Base-by-base conservation (phyloP, 2,329 filamentous ascomycete species). In the Chrysoporthe deuterocubensis region DNA sequence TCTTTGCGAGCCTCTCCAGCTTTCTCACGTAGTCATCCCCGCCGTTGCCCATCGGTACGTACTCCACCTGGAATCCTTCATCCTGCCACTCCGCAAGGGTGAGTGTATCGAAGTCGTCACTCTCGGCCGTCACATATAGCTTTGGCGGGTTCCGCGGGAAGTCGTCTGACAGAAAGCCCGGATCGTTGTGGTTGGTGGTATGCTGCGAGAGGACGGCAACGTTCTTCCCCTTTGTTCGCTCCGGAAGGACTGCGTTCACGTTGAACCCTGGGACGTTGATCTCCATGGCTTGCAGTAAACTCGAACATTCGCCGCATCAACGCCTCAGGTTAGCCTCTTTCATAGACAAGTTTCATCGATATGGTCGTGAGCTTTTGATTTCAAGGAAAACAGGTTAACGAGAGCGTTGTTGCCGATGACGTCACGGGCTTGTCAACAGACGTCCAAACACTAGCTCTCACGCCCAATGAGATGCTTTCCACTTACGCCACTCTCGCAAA, bases 41-140 rank as follows among this genome's bases (percentile, higher is more conserved):
- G 3, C 74, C 76, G 11, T 72, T 72, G 7, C 78, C 80, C 75
- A 83, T 78, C 2, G 79, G 72, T 44, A 83, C 69, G 34, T 83
- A 83, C 60, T 79, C 76, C 9, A 81, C 80, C 9, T 80, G 70
- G 66, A 83, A 83, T 0, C 80, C 80, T 66, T 83, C 82, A 13
- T 76, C 76, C 26, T 73, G 74, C 82, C 82, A 83, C 26, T 80
- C 78, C 0, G 67, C 66, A 0, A 83, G 42, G 0, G 78, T 81
- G 0, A 72, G 18, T 2, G 71, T 48, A 67, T 83, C 82, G 67
- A 83, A 83, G 0, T 81, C 78, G 9, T 81, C 78, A 46, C 71
- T 74, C 58, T 83, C 81, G 2, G 79, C 78, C 0, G 81, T 82
- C 21, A 83, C 69, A 67, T 82, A 83, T 2, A 83, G 70, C 60